These are phyloP conservation scores for Pisolithus microcarpus DNA, from an alignment of 768 basidiomycete species.

Conservation along the genomic window DNA sequence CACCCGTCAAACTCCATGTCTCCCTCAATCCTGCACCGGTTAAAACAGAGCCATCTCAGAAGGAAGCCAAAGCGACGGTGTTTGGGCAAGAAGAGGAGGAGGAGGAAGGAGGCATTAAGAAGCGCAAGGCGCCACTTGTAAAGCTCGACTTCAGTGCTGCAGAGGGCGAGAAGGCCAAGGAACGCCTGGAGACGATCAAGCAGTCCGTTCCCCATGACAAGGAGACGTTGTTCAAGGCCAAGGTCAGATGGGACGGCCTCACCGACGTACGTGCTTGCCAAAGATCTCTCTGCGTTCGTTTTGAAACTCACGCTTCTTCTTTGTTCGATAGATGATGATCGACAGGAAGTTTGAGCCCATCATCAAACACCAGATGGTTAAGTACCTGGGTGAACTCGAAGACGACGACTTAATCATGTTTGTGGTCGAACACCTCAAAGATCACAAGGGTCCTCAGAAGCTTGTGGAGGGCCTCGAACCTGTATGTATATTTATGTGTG, in stretches of 20 bases:
- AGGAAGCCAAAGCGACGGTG: constrained; percentile 50
- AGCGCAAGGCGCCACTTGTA: constrained; percentile 79
- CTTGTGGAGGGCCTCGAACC: constrained; percentile 87
- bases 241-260: constrained; percentile 88
- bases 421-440: constrained; percentile 86
- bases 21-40: constrained; percentile 48
- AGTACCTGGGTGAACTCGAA: constrained; percentile 86
- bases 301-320: constrained; percentile 9
- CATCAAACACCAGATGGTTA: constrained; percentile 74
- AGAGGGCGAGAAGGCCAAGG: constrained; percentile 74
- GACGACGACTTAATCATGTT: constrained; percentile 94
- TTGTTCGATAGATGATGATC: constrained; percentile 56
- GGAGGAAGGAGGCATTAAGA: constrained; percentile 70
- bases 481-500: constrained; percentile 43
- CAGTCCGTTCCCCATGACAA: constrained; percentile 69
- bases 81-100: constrained; percentile 85
- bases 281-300: neutral
- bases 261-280: constrained; percentile 56
- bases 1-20: constrained; percentile 81
- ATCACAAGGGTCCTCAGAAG: constrained; percentile 79
- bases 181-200: constrained; percentile 72
- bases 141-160: constrained; percentile 86
- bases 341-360: constrained; percentile 83
- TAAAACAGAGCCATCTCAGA: constrained; percentile 38
- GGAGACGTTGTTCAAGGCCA: constrained; percentile 72